Conservation (phyloP, 768 basidiomycete species). For the Termitomyces sp. region DNA sequence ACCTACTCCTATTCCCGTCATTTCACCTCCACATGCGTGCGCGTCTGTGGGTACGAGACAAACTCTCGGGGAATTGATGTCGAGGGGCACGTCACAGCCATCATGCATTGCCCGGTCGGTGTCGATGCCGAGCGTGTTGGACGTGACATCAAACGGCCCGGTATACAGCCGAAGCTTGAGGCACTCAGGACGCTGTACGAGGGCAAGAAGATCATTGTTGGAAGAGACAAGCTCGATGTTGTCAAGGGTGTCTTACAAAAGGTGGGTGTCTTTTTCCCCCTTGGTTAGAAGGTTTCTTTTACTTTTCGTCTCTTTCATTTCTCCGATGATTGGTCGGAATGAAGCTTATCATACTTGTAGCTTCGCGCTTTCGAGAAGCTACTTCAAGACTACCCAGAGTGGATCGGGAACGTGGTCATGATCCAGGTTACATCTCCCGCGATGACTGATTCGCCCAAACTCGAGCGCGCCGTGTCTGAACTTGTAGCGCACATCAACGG, state of each 20-base stretch:
- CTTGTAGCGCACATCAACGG: constrained; percentile 94
- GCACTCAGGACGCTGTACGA: constrained; percentile 82
- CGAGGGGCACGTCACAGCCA: constrained; percentile 75
- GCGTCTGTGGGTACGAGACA: constrained; percentile 93
- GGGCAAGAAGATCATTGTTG: constrained; percentile 98
- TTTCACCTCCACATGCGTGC: constrained; percentile 91
- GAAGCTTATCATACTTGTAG: constrained; percentile 27
- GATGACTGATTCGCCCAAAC: constrained; percentile 85
- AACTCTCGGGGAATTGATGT: constrained; percentile 72
- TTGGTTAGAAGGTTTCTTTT: too few relatives aligned
- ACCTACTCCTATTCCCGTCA: constrained; percentile 95
- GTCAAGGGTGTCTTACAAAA: constrained; percentile 98
- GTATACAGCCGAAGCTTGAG: constrained; percentile 86
- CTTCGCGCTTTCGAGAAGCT: constrained; percentile 95
- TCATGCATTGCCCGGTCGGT: constrained; percentile 92
- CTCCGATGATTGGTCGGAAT: not conserved
- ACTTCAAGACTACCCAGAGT: constrained; percentile 88
- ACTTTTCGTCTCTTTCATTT: not conserved
- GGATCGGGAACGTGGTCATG: constrained; percentile 85
- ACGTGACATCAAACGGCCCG: constrained; percentile 71
- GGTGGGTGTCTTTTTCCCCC: constrained; percentile 28
- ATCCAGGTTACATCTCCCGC: constrained; percentile 95
- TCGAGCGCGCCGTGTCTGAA: constrained; percentile 92
- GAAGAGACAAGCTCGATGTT: constrained; percentile 96
- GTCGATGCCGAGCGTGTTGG: constrained; percentile 90